Conservation (phyloP, 2,329 filamentous ascomycete species). For the Colletotrichum nymphaeae region DNA sequence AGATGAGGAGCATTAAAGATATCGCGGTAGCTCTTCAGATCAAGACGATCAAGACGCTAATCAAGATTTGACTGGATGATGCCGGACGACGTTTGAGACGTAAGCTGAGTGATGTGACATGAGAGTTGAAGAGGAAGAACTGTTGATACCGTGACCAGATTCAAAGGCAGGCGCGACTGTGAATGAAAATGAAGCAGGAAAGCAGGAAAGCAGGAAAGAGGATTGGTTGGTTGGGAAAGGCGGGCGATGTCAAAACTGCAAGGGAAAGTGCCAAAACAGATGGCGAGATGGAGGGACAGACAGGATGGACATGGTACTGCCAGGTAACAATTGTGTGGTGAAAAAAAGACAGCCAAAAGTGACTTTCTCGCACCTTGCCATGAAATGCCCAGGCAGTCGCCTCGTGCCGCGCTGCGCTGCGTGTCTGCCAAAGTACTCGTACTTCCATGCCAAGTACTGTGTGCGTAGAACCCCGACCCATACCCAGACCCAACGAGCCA, state of each 20-base stretch:
- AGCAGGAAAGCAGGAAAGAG: background rate
- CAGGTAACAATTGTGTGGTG: background rate
- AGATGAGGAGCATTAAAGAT: background rate
- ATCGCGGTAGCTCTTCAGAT: background rate
- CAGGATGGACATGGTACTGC: background rate
- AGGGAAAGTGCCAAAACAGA: background rate
- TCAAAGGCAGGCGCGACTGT: background rate
- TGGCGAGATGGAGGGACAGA: background rate
- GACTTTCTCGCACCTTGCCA: background rate
- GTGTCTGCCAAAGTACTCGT: background rate
- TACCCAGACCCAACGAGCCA: conserved; percentile 12
- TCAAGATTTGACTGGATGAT: background rate
- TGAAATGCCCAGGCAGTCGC: background rate
- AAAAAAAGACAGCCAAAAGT: background rate
- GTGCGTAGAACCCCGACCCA: background rate
- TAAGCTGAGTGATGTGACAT: background rate
- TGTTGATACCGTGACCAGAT: background rate
- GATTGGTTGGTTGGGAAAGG: background rate
- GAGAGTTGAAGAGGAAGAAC: background rate
- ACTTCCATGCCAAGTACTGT: background rate
- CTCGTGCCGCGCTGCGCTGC: background rate
- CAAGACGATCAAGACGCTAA: background rate
- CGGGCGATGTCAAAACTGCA: background rate
- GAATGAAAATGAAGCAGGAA: background rate
- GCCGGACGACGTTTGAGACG: background rate